Base-by-base conservation (phyloP, 176 grass and related monocot species). In the Rhynchospora pubera region DNA sequence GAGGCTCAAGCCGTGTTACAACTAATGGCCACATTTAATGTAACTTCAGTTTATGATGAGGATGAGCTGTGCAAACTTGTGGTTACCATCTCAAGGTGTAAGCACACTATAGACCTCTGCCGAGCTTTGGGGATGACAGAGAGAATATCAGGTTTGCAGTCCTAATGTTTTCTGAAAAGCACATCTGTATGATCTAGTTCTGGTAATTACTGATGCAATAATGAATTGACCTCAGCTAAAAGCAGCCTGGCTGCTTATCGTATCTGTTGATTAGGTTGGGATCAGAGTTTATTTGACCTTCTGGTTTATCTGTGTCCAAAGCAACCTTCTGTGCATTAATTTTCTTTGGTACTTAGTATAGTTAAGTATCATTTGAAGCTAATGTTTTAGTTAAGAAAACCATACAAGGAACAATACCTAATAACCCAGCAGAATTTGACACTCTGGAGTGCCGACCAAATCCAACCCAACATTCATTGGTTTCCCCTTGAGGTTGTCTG, bases 121-220 rank as follows among this genome's bases (percentile, higher is more conserved):
- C 87, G 79, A 62, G 87, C 87, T 87, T 86, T 91, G 88, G 89
- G 89, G 83, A 85, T 97, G 59, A 62, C 76, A 83, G 90, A 93
- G 65, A 91, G 64, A 97, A 84, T 93, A 74, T 86, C 94, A 97
- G 94, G 94, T 97, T 93, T 84, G 89, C 91, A 93, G 91, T 68
- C 75, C 65, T 82, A 58, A 16, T 68, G 14, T 69, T 69, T 69
- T 69, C 34, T 69, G 7, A 69, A 45, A 9, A 44, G n/a, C 32
- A 18, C n/a, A 21, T 70, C 15, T 69, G 13, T 70, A 70, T 70
- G 66, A 19, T 70, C 6, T 70, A 21, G 66, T 70, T 8, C 18
- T 12, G 66, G 6, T 47, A 70, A 70, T 46, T 70, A 18, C n/a
- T 51, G 48, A 51, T 5, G 26, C 48, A 51, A 11, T 11, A 11